These are phyloP conservation scores for Centaurea solstitialis DNA, from an alignment of 129 eudicot species.

Conservation along the genomic window DNA sequence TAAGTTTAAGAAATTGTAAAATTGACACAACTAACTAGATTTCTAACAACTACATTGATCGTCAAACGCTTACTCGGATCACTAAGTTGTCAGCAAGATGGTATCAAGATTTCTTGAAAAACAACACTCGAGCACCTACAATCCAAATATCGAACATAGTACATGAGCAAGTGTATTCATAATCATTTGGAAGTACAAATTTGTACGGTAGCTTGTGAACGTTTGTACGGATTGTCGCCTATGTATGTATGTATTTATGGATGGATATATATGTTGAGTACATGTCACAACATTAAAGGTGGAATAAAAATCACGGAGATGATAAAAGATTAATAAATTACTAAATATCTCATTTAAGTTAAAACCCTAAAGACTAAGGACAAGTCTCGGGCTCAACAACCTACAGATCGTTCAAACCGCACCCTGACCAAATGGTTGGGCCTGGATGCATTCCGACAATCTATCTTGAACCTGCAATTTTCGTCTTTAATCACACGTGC, in stretches of 20 bases:
- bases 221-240: too few species aligned
- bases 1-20: too few species aligned
- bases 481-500: too few species aligned
- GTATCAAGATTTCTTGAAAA: conserved; percentile 20
- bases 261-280: too few species aligned
- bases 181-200: background rate
- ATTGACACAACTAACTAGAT: too few species aligned
- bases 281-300: conserved; percentile 4
- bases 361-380: conserved; percentile 43
- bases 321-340: too few species aligned
- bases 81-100: conserved; percentile 72
- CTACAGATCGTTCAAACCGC: conserved; percentile 62
- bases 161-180: background rate
- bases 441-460: conserved; percentile 82
- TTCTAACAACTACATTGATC: conserved; percentile 63
- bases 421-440: conserved; percentile 86
- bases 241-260: too few species aligned
- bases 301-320: too few species aligned
- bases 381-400: conserved; percentile 21
- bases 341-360: too few species aligned
- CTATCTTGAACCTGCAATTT: conserved; percentile 69
- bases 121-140: conserved; percentile 12
- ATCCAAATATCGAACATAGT: too few species aligned
- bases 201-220: background rate
- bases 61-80: conserved; percentile 46